Evolutionary conservation across 2,329 filamentous ascomycete genomes (phyloP), one percentile per base, ranked within the genome.

Genomic region (Cyphellophora europaea): DNA sequence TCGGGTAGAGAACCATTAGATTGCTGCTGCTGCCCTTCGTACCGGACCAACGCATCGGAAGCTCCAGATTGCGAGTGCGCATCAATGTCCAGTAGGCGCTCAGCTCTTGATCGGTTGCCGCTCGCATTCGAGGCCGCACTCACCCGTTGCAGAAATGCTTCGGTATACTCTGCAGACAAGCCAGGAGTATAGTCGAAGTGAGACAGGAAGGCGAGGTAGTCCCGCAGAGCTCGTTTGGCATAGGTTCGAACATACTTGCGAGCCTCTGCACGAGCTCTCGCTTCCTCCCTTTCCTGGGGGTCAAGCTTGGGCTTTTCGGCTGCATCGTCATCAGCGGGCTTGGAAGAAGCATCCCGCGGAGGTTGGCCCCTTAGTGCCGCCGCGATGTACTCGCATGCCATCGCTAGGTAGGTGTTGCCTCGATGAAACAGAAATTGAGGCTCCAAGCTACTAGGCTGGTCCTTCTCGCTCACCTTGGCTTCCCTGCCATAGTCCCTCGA

Each of bases 171-270:
- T 29, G 72, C 58, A 5, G 79, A 72, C 27, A 83, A 57, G 32
- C 82, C 73, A 0, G 83, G 82, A 0, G 84, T 82, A 57, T 91
- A 91, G 49, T 91, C 81, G 43, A 91, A 78, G 40, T 77, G 67
- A 1, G 76, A 74, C 25, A 93, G 62, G 52, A 84, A 91, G 14
- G 72, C 65, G 48, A 78, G 65, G 53, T 82, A 87, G 58, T 91
- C 84, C 40, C 79, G 72, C 14, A 91, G 59, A 1, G 84, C 83
- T 36, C 78, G 72, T 56, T 84, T 88, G 3, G 84, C 84, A 56
- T 81, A 78, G 1, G 70, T 68, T 48, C 83, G 82, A 45, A 89
- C 79, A 16, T 71, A 60, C 54, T 82, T 86, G 29, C 80, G 71
- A 29, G 72, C 71, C 43, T 81, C 75, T 15, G 74, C 56, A 36